phyloP scores from a whole-genome alignment of 1,284 basidiomycete genomes.

The Puccinia novopanici region DNA sequence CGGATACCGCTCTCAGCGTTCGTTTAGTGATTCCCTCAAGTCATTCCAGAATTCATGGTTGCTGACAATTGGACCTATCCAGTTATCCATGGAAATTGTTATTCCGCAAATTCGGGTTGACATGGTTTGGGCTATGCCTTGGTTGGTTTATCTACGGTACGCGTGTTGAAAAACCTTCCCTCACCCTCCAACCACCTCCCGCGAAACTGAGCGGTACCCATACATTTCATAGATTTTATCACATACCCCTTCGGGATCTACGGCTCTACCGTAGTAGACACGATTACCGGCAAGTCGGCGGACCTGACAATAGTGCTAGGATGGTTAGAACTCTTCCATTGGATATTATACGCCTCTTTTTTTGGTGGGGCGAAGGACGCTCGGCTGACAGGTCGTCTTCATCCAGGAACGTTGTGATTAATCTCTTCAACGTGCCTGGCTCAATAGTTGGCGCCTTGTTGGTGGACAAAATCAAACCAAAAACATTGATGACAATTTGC shows the following conservation, averaged over 20 bases:
- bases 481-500: slow-evolving; percentile 51
- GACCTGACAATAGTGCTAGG: slow-evolving; percentile 60
- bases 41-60: neutral
- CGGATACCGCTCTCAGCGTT: slow-evolving; percentile 53
- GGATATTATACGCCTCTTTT: slow-evolving; percentile 2
- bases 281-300: slow-evolving; percentile 66
- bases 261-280: slow-evolving; percentile 73
- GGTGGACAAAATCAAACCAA: slow-evolving; percentile 61
- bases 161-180: neutral
- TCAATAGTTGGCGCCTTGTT: slow-evolving; percentile 75
- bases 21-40: slow-evolving; percentile 25
- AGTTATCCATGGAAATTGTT: slow-evolving; percentile 50
- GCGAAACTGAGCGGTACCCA: too few relatives aligned
- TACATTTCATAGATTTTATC: slow-evolving; percentile 49
- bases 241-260: slow-evolving; percentile 74
- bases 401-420: slow-evolving; percentile 60
- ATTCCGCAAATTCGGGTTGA: slow-evolving; percentile 44
- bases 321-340: slow-evolving; percentile 26
- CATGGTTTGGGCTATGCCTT: slow-evolving; percentile 42
- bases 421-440: slow-evolving; percentile 65
- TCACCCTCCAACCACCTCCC: neutral
- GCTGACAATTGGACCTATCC: neutral
- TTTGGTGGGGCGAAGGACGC: neutral
- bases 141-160: slow-evolving; percentile 51
- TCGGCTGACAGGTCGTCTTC: neutral